These are phyloP conservation scores for Kappamyces sp. DNA, from an alignment of 192 early-diverging fungal species.

Conservation along the genomic window DNA sequence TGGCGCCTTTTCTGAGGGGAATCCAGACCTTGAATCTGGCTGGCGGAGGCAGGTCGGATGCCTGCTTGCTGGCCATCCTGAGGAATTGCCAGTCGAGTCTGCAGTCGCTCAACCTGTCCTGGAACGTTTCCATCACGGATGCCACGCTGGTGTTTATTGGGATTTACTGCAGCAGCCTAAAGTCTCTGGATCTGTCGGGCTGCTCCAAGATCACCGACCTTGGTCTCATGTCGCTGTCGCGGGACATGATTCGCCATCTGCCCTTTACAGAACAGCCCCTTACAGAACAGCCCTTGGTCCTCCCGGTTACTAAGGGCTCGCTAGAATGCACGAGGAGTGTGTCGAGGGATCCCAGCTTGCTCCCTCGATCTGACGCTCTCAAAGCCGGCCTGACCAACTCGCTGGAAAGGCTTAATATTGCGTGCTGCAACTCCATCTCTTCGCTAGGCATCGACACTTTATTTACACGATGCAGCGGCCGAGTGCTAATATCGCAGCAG, in stretches of 20 bases:
- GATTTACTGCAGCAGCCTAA: background rate
- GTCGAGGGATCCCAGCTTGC: too few relatives aligned
- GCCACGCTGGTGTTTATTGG: conserved; percentile 9
- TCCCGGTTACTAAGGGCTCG: too few relatives aligned
- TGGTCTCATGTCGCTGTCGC: conserved; percentile 12
- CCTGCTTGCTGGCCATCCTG: background rate
- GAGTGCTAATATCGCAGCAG: too few relatives aligned
- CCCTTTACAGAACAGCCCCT: too few relatives aligned
- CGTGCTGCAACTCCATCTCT: too few relatives aligned
- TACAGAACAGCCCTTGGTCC: too few relatives aligned
- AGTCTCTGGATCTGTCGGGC: conserved; percentile 6
- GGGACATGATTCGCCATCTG: background rate
- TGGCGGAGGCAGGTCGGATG: background rate
- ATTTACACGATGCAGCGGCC: too few relatives aligned
- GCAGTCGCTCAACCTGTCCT: background rate
- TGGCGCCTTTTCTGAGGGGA: background rate
- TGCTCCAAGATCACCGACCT: conserved; percentile 2
- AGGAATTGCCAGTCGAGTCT: background rate
- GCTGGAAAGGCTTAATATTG: too few relatives aligned
- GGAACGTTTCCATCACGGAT: conserved; percentile 9
- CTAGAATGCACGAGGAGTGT: too few relatives aligned
- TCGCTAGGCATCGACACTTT: too few relatives aligned
- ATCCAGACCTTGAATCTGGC: background rate
- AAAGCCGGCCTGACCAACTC: too few relatives aligned
- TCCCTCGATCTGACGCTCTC: too few relatives aligned